Base-by-base conservation (phyloP, 108 stramenopile genomes). In the Seminavis robusta region DNA sequence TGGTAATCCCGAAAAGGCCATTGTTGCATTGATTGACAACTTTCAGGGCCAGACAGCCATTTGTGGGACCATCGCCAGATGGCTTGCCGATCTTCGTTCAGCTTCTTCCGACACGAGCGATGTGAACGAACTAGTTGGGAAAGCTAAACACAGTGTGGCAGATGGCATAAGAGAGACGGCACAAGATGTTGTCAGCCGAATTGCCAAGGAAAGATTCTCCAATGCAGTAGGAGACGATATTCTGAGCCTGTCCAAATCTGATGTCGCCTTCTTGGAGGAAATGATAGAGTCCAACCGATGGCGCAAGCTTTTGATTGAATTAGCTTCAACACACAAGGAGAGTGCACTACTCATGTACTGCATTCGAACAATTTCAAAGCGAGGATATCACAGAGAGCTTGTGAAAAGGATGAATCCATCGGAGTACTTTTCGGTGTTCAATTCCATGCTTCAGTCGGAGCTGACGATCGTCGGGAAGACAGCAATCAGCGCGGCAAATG, bases 351-450 rank as follows among this genome's bases (percentile, higher is more conserved):
- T 93, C 24, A 85, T 73, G 77, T 86, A 83, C 28, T 93, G 87
- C 55, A 52, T 93, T 10, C 63, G 78, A 39, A 58, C 67, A 2
- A 93, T 93, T 31, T 88, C 87, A 15, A 85, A 89, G 23, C 49
- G 76, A 40, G 91, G 91, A 15, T 79, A 93, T 46, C 91, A 93
- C 63, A 69, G 91, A 31, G 91, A 84, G 47, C 89, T 93, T 38
- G 85, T 87, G 11, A 72, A 81, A 34, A 52, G 91, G 34, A 84
- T 93, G 48, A 83, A 93, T 38, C 91, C 87, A 53, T 84, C 83
- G 8, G 91, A 93, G 45, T 86, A 89, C 44, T 93, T 93, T 70
- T 65, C 83, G 0, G 91, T 93, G 3, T 87, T 88, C 38, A 80
- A 80, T 61, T 76, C 82, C 10, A 89, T 93, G 85, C 53, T 93